Percentiles rank a stretch among this genome's conserved stretches.
Evolutionary conservation across 768 basidiomycete species (phyloP).

Genomic region (Lactarius sp.): DNA sequence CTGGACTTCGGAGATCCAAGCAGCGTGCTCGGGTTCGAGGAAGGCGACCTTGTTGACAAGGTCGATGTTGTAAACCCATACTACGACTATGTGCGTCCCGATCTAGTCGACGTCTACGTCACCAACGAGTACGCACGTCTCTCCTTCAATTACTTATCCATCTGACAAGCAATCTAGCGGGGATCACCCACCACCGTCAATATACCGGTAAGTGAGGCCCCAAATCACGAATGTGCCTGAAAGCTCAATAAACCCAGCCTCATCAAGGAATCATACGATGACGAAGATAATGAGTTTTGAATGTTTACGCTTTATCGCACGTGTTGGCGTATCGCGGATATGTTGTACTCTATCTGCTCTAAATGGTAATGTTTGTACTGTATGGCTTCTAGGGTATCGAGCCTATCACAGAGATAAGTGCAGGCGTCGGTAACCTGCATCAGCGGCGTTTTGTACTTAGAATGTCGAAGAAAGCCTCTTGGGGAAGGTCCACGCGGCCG

Average conservation of each 20-base stretch:
- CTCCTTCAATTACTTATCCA: slow-evolving; percentile 4
- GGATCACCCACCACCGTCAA: slow-evolving; percentile 92
- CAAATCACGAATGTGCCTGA: slow-evolving; percentile 6
- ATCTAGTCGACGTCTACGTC: slow-evolving; percentile 89
- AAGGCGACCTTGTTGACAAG: slow-evolving; percentile 74
- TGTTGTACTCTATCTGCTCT: slow-evolving; percentile 3
- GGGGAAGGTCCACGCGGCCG: slow-evolving; percentile 85
- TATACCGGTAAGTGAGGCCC: slow-evolving; percentile 60
- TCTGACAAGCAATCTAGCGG: slow-evolving; percentile 48
- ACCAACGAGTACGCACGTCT: slow-evolving; percentile 83
- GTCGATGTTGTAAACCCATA: slow-evolving; percentile 95
- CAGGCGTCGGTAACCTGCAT: slow-evolving; percentile 2
- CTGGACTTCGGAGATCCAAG: slow-evolving; percentile 73
- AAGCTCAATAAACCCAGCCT: slow-evolving; percentile 42
- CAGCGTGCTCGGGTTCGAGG: slow-evolving; percentile 66
- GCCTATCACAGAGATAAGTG: slow-evolving; percentile 6
- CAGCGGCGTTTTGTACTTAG: slow-evolving; percentile 52
- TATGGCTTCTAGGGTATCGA: not conserved
- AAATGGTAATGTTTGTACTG: slow-evolving; percentile 17
- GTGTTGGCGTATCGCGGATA: slow-evolving; percentile 9
- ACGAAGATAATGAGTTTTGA: slow-evolving; percentile 83
- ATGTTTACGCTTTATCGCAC: slow-evolving; percentile 13
- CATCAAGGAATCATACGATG: slow-evolving; percentile 92
- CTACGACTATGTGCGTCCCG: slow-evolving; percentile 92
- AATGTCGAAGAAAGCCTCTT: slow-evolving; percentile 93